Evolutionary conservation across 1,284 basidiomycete genomes (phyloP), one percentile per base, ranked within the genome.

Genomic region (Apiotrichum laibachii): DNA sequence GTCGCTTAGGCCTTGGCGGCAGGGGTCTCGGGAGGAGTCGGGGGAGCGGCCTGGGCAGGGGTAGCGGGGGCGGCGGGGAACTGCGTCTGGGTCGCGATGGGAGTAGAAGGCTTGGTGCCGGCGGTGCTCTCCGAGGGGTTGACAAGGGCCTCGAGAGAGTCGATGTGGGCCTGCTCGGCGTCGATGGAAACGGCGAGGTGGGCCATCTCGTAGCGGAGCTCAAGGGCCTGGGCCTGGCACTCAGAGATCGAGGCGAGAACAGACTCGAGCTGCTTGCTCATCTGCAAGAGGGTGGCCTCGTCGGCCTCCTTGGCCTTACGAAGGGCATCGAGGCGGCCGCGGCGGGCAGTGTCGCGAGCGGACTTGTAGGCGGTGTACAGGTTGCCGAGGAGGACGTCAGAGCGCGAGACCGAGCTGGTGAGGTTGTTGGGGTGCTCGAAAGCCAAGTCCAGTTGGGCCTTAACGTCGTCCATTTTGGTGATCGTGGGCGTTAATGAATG

Each of bases 81-180:
- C n/a, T 33, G 10, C 11, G 47, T 6, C 26, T 31, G 26, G 18
- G 18, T n/a, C 8, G 18, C 35, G 21, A n/a, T 34, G 50, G 50
- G 50, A 21, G 47, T 34, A 5, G 47, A 49, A 16, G 47, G 47
- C 35, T 50, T 50, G 35, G 49, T 26, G 7, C 18, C 35, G 33
- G 34, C 15, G 18, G 49, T 5, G 49, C n/a, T n/a, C 22, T 33
- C 26, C 40, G 26, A 19, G 19, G 21, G 22, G 39, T 22, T 40
- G 15, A 52, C 42, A 18, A 52, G 50, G 12, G 39, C 40, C 31
- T 52, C 26, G 39, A 52, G 50, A 1, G 40, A 42, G 16, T 52
- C 50, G 31, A 52, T 52, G 50, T 52, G 50, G 9, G 50, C 50
- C 50, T 52, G 50, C 50, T 52, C 50, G n/a, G 50, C 50, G 42